Evolutionary conservation across 1,284 basidiomycete species (phyloP).

Genomic region (Trichosporon faecale): DNA sequence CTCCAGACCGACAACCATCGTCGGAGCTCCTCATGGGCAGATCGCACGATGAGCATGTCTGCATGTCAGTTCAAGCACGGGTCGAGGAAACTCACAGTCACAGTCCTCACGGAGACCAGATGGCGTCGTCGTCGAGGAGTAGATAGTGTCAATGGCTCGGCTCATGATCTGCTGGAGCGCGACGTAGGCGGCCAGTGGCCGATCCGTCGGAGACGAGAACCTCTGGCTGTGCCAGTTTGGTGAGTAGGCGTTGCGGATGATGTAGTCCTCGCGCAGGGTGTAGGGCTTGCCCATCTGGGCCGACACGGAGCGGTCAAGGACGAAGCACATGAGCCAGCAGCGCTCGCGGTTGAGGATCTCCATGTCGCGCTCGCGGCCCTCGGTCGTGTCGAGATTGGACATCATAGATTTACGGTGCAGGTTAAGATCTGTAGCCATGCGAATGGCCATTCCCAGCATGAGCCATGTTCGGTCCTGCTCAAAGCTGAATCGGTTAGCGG

Average conservation of each 20-base stretch:
- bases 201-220: conserved; percentile 62
- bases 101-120: conserved; percentile 83
- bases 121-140: conserved; percentile 73
- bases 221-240: conserved; percentile 64
- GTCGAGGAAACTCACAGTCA: conserved; percentile 62
- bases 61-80: conserved; percentile 58
- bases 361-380: conserved; percentile 55
- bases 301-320: conserved; percentile 81
- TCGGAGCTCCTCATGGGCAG: conserved; percentile 47
- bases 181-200: conserved; percentile 47
- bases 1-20: conserved; percentile 31
- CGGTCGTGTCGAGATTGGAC: conserved; percentile 66
- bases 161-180: conserved; percentile 83
- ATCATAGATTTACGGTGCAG: conserved; percentile 81
- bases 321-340: conserved; percentile 90
- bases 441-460: conserved; percentile 63
- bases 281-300: conserved; percentile 60
- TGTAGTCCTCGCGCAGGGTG: conserved; percentile 60
- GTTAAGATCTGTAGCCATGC: conserved; percentile 95
- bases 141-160: conserved; percentile 82
- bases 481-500: conserved; percentile 55
- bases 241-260: conserved; percentile 75
- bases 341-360: conserved; percentile 85
- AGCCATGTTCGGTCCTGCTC: conserved; percentile 97
- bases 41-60: conserved; percentile 49